Evolutionary conservation across 441 rosid genomes (phyloP).

Genomic region (Populus tomentosa): DNA sequence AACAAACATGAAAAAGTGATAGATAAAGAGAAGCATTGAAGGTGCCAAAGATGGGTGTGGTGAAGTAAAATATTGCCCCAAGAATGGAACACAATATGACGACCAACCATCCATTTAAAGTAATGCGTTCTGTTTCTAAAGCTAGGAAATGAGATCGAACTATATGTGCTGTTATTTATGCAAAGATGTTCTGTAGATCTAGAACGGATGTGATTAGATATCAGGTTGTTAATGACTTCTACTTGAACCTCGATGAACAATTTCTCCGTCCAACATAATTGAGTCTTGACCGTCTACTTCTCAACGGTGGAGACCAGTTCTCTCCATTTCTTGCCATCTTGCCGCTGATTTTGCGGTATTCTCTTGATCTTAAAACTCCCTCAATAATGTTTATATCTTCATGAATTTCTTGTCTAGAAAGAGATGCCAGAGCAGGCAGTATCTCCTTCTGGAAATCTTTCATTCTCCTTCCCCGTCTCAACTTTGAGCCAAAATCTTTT

Average conservation of each 20-base stretch:
- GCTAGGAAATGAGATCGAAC: constrained; percentile 5
- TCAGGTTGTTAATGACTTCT: constrained; percentile 3
- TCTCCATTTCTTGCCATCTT: constrained; percentile 32
- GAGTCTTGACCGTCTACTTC: constrained; percentile 37
- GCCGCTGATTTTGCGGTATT: constrained; percentile 56
- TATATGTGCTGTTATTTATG: background rate
- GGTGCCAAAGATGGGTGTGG: background rate
- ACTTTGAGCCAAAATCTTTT: constrained; percentile 48
- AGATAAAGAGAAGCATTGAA: background rate
- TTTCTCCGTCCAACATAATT: constrained; percentile 25
- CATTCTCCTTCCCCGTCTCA: constrained; percentile 77
- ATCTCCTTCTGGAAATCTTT: constrained; percentile 82
- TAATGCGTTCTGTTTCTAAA: background rate
- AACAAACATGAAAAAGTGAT: background rate
- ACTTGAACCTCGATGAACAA: constrained; percentile 14
- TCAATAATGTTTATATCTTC: constrained; percentile 73
- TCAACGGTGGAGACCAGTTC: constrained; percentile 26
- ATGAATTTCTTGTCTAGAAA: constrained; percentile 62
- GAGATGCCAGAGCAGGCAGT: constrained; percentile 56
- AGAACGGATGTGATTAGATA: constrained; percentile 1
- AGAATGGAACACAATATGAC: background rate
- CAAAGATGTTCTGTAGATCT: background rate
- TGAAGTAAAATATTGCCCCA: background rate
- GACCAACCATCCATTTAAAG: background rate
- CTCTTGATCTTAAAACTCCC: constrained; percentile 76